Conservation (phyloP, 768 basidiomycete genomes). For the Panellus pusillus region DNA sequence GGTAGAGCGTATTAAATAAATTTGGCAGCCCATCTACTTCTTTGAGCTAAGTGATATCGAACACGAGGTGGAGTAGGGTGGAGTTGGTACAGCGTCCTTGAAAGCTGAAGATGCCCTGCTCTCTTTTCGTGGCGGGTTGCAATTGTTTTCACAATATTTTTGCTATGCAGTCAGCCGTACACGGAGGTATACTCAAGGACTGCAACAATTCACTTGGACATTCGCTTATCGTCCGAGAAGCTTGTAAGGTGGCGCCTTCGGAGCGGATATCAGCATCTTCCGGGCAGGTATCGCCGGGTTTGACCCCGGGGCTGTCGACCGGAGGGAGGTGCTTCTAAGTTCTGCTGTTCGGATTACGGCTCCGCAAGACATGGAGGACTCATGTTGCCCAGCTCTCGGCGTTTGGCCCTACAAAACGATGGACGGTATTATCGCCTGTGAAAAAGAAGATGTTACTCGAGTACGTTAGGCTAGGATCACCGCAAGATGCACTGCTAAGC, state of each 20-base stretch:
- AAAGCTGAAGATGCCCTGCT: too few relatives aligned
- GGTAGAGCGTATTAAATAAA: conserved; percentile 8
- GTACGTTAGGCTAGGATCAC: conserved; percentile 18
- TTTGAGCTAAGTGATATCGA: conserved; percentile 5
- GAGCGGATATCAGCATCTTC: conserved; percentile 17
- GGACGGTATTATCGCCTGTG: not conserved
- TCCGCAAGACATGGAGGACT: conserved; percentile 4
- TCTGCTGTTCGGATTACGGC: conserved; percentile 16
- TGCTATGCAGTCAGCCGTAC: conserved; percentile 8
- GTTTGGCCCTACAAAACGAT: too few relatives aligned
- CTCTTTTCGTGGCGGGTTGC: too few relatives aligned
- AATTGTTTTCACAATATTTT: conserved; percentile 1
- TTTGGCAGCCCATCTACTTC: conserved; percentile 17
- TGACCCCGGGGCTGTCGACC: conserved; percentile 12
- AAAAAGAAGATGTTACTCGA: conserved; percentile 3
- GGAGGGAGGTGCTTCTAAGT: conserved; percentile 18
- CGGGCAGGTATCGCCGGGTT: conserved; percentile 10
- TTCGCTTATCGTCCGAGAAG: conserved; percentile 1
- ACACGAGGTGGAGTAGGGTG: conserved; percentile 20
- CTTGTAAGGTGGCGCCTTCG: not conserved
- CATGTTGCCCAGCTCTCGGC: not conserved
- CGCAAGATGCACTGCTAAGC: conserved; percentile 4
- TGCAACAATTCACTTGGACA: not conserved
- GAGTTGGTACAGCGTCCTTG: conserved; percentile 8
- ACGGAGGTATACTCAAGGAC: not conserved